Evolutionary conservation across 768 basidiomycete species (phyloP).

Genomic region (Basidioascus undulatus): DNA sequence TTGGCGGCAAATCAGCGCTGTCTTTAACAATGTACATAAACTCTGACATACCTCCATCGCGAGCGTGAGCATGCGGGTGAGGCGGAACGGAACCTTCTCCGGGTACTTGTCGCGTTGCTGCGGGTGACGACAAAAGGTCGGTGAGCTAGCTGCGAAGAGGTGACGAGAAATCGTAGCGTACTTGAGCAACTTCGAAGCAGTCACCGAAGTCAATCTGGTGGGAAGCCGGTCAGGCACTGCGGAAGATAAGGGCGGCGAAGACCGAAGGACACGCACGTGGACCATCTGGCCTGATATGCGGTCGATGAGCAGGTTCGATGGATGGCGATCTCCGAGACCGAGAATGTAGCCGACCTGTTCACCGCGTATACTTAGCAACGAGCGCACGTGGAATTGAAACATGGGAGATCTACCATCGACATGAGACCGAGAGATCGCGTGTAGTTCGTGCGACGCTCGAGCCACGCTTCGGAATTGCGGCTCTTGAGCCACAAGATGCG

Average conservation of each 20-base stretch:
- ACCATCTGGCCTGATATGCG: conserved; percentile 81
- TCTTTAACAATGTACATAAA: no score
- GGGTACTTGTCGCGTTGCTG: conserved; percentile 98
- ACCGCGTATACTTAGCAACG: neutral
- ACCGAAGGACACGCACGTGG: conserved; percentile 33
- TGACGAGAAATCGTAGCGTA: neutral
- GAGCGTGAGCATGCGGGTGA: conserved; percentile 93
- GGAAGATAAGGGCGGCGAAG: neutral
- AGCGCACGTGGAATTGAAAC: neutral
- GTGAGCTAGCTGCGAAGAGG: neutral
- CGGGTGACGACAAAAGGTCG: neutral
- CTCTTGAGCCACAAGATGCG: conserved; percentile 92
- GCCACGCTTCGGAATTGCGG: conserved; percentile 85
- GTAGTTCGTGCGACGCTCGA: conserved; percentile 85
- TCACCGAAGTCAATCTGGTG: conserved; percentile 95
- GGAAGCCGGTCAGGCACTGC: neutral
- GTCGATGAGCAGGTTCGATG: conserved; percentile 79
- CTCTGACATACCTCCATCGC: conserved; percentile 74
- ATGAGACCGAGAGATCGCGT: conserved; percentile 87
- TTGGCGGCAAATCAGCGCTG: conserved; percentile 4
- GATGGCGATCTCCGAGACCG: conserved; percentile 91
- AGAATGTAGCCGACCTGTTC: conserved; percentile 91
- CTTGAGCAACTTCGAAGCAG: conserved; percentile 81
- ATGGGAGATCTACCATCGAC: conserved; percentile 38
- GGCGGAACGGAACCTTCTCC: conserved; percentile 90